A percentile compares a stretch with the other conserved stretches of the same genome.
These are phyloP conservation scores for Dendryphion nanum DNA, from an alignment of 2,329 filamentous ascomycete species.

Conservation along the genomic window DNA sequence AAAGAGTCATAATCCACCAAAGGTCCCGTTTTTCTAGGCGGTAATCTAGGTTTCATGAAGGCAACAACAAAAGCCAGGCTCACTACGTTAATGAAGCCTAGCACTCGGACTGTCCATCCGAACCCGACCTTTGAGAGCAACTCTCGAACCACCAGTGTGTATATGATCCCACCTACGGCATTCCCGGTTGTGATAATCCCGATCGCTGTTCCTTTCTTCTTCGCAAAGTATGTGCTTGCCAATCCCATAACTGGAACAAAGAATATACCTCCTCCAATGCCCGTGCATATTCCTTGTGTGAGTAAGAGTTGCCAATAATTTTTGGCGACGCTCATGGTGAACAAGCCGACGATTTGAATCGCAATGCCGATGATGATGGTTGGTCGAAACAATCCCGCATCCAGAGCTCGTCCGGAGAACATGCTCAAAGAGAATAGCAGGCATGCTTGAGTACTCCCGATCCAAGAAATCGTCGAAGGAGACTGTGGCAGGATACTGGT, in stretches of 20 bases:
- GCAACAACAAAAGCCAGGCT: conserved; percentile 34
- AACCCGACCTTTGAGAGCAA: conserved; percentile 45
- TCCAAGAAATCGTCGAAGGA: conserved; percentile 52
- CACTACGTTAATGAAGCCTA: conserved; percentile 48
- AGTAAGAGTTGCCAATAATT: conserved; percentile 48
- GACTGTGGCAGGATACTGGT: conserved; percentile 28
- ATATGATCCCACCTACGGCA: conserved; percentile 61
- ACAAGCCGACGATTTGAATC: conserved; percentile 47
- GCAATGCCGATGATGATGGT: conserved; percentile 42
- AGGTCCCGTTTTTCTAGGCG: conserved; percentile 50
- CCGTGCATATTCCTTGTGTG: conserved; percentile 32
- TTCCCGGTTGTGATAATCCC: conserved; percentile 60
- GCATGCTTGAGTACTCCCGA: conserved; percentile 51
- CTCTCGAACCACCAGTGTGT: conserved; percentile 53
- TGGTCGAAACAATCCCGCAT: conserved; percentile 50
- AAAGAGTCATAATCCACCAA: conserved; percentile 59
- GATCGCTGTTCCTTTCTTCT: conserved; percentile 56
- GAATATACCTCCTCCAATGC: conserved; percentile 30
- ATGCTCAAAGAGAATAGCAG: conserved; percentile 47
- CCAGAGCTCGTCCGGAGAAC: conserved; percentile 48
- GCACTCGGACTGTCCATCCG: conserved; percentile 31
- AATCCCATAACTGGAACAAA: conserved; percentile 33
- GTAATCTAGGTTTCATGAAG: conserved; percentile 48
- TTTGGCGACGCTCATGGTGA: conserved; percentile 50
- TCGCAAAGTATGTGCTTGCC: conserved; percentile 57